phyloP scores from a whole-genome alignment of 139 green algal species.

The Nannochloris sp. region DNA sequence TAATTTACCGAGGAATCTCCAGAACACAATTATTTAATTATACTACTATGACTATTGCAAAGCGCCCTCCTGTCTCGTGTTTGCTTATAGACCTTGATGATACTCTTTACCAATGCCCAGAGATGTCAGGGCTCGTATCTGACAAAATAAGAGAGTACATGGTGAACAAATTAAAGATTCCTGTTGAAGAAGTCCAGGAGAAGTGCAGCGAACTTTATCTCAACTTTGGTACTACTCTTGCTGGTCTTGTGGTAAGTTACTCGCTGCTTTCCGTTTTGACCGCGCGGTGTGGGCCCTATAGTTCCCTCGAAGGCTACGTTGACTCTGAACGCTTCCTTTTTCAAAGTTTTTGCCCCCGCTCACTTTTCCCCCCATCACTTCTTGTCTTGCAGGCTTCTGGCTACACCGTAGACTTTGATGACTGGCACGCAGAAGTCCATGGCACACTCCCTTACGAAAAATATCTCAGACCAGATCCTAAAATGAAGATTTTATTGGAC shows the following conservation, averaged over 20 bases:
- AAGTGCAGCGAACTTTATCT: constrained; percentile 46
- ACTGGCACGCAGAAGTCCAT: constrained; percentile 69
- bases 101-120: constrained; percentile 33
- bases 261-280: too few relatives aligned
- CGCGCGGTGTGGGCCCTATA: too few relatives aligned
- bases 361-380: background rate
- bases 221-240: constrained; percentile 59
- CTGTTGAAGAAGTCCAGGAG: constrained; percentile 31
- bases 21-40: too few relatives aligned
- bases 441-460: constrained; percentile 47
- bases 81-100: constrained; percentile 62
- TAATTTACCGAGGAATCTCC: too few relatives aligned
- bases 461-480: constrained; percentile 21
- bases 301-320: too few relatives aligned
- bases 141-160: constrained; percentile 61
- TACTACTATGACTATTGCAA: background rate
- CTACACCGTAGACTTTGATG: constrained; percentile 58
- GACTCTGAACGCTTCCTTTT: too few relatives aligned
- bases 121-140: constrained; percentile 33
- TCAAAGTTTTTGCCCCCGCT: background rate
- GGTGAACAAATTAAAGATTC: constrained; percentile 39
- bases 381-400: constrained; percentile 42
- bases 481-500: constrained; percentile 12
- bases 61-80: constrained; percentile 2
- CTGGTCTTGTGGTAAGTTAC: constrained; percentile 48